phyloP scores from a whole-genome alignment of 1,139 yeast genomes.

The Candida freyschussii region DNA sequence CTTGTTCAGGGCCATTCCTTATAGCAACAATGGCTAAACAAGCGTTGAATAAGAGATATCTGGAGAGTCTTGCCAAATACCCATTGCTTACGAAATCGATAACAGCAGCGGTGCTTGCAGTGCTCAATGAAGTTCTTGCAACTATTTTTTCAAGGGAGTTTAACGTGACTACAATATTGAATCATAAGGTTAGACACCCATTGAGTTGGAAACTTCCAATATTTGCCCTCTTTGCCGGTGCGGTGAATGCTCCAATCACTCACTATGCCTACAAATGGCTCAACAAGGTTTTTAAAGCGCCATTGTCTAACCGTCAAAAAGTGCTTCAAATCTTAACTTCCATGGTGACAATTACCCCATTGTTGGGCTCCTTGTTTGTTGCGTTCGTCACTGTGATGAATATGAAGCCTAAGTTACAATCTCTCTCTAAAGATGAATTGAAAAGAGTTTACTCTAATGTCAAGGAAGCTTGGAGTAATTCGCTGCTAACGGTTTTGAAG shows the following conservation, averaged over 20 bases:
- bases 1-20: no score
- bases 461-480: constrained; percentile 41
- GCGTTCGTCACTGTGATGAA: constrained; percentile 46
- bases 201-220: constrained; percentile 29
- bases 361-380: constrained; percentile 47
- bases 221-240: constrained; percentile 70
- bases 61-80: constrained; percentile 37
- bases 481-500: constrained; percentile 53
- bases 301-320: constrained; percentile 35
- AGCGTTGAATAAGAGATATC: constrained; percentile 32
- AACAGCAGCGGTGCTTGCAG: constrained; percentile 54
- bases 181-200: constrained; percentile 24
- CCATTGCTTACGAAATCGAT: constrained; percentile 59
- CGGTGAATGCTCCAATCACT: constrained; percentile 68
- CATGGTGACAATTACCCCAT: constrained; percentile 53
- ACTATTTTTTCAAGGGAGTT: constrained; percentile 46
- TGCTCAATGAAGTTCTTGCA: constrained; percentile 57
- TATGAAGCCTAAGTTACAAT: constrained; percentile 18
- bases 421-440: constrained; percentile 14
- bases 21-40: constrained; percentile 3
- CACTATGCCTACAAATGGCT: constrained; percentile 46
- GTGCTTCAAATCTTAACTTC: constrained; percentile 44
- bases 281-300: constrained; percentile 40
- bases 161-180: constrained; percentile 17
- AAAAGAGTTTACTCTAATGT: constrained; percentile 13